Conservation (phyloP, 1,284 basidiomycete species). For the Leccinum solheimii region DNA sequence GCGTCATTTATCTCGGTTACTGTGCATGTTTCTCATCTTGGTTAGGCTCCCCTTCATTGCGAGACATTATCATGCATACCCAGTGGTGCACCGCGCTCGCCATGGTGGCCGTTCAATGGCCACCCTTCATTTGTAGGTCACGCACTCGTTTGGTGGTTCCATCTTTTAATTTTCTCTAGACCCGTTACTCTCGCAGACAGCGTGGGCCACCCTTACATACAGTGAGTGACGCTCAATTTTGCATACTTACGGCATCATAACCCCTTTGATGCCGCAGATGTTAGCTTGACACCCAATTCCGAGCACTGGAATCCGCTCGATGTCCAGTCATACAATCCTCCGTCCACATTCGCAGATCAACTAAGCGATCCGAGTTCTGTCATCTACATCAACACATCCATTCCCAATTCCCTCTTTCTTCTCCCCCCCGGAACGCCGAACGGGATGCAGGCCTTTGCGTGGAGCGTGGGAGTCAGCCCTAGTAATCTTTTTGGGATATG, state of each 20-base stretch:
- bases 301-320: constrained; percentile 67
- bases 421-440: constrained; percentile 59
- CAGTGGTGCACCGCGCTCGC: constrained; percentile 87
- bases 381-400: constrained; percentile 71
- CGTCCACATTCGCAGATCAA: constrained; percentile 69
- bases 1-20: constrained; percentile 34
- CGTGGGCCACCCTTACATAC: constrained; percentile 86
- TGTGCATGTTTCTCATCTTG: constrained; percentile 17
- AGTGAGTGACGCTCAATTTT: constrained; percentile 52
- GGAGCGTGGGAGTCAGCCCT: constrained; percentile 74
- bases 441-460: constrained; percentile 69
- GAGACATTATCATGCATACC: constrained; percentile 91
- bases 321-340: constrained; percentile 60
- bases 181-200: constrained; percentile 80
- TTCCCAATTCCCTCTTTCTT: constrained; percentile 73
- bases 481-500: constrained; percentile 86
- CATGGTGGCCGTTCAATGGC: constrained; percentile 96
- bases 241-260: constrained; percentile 11
- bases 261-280: constrained; percentile 52
- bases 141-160: constrained; percentile 1
- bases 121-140: constrained; percentile 80
- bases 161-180: constrained; percentile 48
- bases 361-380: constrained; percentile 69
- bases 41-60: constrained; percentile 85
- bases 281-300: constrained; percentile 55